These are phyloP conservation scores for Solanum tarijense DNA, from an alignment of 257 asterid species.

Conservation along the genomic window DNA sequence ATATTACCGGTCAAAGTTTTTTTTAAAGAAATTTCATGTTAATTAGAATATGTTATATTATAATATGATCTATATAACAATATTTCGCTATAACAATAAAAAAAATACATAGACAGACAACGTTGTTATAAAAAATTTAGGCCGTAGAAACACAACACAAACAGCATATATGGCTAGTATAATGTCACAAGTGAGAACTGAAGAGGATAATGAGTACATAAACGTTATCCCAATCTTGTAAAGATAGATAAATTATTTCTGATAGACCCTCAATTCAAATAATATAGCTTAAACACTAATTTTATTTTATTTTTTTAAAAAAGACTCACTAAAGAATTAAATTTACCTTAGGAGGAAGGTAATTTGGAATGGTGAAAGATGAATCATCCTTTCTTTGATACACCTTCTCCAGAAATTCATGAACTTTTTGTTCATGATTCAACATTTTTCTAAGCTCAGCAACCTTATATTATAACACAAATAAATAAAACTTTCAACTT, in stretches of 20 bases:
- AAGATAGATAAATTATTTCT: accelerated
- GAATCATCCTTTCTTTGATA: constrained; percentile 36
- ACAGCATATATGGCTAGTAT: no score
- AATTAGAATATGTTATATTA: not conserved
- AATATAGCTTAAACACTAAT: no score
- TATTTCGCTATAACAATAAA: not conserved
- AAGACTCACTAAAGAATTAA: not conserved
- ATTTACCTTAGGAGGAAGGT: not conserved
- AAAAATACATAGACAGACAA: not conserved
- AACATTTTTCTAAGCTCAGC: constrained; percentile 58
- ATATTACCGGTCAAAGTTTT: no score
- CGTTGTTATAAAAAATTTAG: not conserved
- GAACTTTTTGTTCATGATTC: constrained; percentile 64
- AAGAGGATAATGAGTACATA: not conserved
- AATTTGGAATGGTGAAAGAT: constrained; percentile 8
- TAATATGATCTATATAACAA: not conserved
- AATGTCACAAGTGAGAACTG: not conserved
- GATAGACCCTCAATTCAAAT: not conserved
- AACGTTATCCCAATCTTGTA: accelerated
- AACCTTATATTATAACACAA: constrained; percentile 24
- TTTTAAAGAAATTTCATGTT: no score
- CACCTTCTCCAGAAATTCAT: constrained; percentile 44
- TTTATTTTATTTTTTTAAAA: no score
- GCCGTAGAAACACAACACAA: not conserved
- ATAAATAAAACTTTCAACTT: not conserved